A percentile compares a stretch with the other conserved stretches of the same genome.
Evolutionary conservation across 2,329 filamentous ascomycete species (phyloP).

Genomic region (Phialophora expanda): DNA sequence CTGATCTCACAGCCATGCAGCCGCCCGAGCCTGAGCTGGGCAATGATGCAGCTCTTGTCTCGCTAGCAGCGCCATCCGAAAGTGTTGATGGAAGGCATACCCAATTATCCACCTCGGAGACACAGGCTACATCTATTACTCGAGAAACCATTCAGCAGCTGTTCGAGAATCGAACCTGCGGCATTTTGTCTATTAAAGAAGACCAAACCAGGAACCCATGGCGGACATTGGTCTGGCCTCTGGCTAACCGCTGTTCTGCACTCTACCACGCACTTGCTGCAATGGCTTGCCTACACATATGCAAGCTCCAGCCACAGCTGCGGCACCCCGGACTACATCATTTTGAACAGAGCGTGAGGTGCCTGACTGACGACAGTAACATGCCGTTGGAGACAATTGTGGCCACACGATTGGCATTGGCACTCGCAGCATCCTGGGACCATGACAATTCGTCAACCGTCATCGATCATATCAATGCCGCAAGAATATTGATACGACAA

Average conservation of each 20-base stretch:
- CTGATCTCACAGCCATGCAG: background rate
- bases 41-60: background rate
- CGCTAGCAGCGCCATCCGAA: background rate
- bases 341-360: constrained; percentile 16
- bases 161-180: constrained; percentile 25
- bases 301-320: constrained; percentile 23
- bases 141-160: constrained; percentile 20
- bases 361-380: constrained; percentile 3
- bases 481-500: constrained; percentile 19
- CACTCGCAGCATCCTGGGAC: constrained; percentile 27
- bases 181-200: constrained; percentile 29
- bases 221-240: constrained; percentile 25
- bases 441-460: constrained; percentile 19
- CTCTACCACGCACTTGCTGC: constrained; percentile 30
- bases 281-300: constrained; percentile 24
- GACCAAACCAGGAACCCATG: constrained; percentile 29
- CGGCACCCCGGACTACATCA: constrained; percentile 19
- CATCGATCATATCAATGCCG: constrained; percentile 25
- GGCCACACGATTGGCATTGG: constrained; percentile 25
- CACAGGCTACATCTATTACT: constrained; percentile 7
- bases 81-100: background rate
- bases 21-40: background rate
- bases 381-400: constrained; percentile 10
- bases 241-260: constrained; percentile 20
- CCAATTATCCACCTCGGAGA: background rate